These are phyloP conservation scores for Candida germanica DNA, from an alignment of 805 yeast genomes.

Conservation along the genomic window DNA sequence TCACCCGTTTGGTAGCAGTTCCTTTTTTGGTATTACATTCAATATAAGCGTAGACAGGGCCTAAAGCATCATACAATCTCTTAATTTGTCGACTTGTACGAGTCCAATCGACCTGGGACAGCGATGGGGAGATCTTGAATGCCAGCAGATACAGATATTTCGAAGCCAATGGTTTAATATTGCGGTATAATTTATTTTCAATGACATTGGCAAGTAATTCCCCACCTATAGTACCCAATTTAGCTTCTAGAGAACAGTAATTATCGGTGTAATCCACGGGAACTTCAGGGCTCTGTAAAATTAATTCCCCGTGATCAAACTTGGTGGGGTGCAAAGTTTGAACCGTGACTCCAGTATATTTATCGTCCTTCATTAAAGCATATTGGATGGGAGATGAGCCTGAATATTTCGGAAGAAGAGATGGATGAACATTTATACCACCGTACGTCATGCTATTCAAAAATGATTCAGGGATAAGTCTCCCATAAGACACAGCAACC, in stretches of 20 bases:
- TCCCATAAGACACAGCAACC: slow-evolving; percentile 91
- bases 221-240: slow-evolving; percentile 63
- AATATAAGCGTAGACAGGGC: slow-evolving; percentile 49
- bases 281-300: slow-evolving; percentile 53
- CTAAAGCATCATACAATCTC: slow-evolving; percentile 50
- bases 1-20: slow-evolving; percentile 42
- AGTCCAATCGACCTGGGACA: slow-evolving; percentile 48
- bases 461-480: slow-evolving; percentile 65
- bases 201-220: slow-evolving; percentile 49
- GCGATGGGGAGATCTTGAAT: slow-evolving; percentile 45
- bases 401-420: slow-evolving; percentile 73
- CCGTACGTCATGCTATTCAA: slow-evolving; percentile 50
- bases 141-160: slow-evolving; percentile 50
- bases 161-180: slow-evolving; percentile 17
- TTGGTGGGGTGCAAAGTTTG: slow-evolving; percentile 87
- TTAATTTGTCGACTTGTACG: slow-evolving; percentile 33
- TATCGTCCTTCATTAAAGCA: slow-evolving; percentile 64
- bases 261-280: slow-evolving; percentile 44
- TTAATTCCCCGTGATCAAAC: slow-evolving; percentile 76
- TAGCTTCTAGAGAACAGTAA: slow-evolving; percentile 41
- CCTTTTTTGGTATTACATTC: slow-evolving; percentile 27
- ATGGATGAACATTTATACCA: slow-evolving; percentile 91
- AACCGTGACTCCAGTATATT: slow-evolving; percentile 74
- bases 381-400: slow-evolving; percentile 92
- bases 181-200: slow-evolving; percentile 20